Conservation (phyloP, 177 flowering plant genomes). For the Telopea speciosissima region DNA sequence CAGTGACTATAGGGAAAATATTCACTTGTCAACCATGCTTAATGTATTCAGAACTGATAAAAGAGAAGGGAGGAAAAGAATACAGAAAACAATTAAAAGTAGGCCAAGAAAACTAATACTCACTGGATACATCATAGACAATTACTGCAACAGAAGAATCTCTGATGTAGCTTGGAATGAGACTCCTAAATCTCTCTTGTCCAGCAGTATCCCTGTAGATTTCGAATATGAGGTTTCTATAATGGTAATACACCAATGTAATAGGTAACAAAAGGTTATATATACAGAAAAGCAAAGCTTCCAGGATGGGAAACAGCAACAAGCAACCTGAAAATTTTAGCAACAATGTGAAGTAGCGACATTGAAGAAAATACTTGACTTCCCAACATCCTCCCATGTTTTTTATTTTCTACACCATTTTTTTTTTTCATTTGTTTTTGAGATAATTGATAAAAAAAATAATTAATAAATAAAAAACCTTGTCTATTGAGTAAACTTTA, state of each 20-base stretch:
- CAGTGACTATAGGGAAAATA: background rate
- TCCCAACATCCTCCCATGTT: no score
- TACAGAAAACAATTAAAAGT: no score
- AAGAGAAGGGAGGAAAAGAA: background rate
- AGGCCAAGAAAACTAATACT: background rate
- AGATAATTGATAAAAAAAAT: no score
- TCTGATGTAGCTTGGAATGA: background rate
- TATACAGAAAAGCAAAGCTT: no score
- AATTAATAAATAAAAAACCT: no score
- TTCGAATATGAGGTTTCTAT: background rate
- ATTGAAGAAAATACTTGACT: no score
- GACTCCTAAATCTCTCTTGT: constrained; percentile 3
- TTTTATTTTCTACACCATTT: no score
- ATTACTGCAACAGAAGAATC: constrained; percentile 2
- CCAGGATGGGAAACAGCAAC: no score
- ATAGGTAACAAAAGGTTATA: background rate
- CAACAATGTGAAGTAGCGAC: no score
- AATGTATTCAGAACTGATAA: background rate
- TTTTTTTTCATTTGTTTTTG: no score
- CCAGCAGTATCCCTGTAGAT: constrained; percentile 1
- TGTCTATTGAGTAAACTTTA: no score
- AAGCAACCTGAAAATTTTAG: no score
- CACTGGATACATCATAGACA: constrained; percentile 1
- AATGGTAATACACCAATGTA: background rate
- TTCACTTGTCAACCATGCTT: background rate